Base-by-base conservation (phyloP, 192 early-diverging fungal genomes). In the Spinellus fusiger region DNA sequence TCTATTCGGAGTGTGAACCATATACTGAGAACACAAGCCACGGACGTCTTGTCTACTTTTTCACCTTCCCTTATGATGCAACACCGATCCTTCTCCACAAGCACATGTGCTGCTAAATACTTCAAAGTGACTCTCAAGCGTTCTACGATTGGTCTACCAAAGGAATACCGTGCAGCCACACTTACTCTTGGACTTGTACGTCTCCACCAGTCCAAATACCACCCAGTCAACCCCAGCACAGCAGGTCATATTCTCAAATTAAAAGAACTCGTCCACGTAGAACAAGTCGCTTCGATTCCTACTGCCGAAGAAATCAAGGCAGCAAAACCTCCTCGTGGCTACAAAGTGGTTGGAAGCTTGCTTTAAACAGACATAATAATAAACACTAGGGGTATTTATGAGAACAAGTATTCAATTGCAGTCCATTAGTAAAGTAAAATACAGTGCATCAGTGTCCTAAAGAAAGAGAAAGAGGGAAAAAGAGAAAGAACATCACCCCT, bases 171-270 rank as follows among this genome's bases (percentile, higher is more conserved):
- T 27, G 64, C 56, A 5, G 62, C 72, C 28, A 68, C 77, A 23
- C 15, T 60, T 29, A 71, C 76, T 2, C 65, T 80, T 0, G 74
- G 77, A 7, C 56, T 80, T 3, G 20, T 44, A 32, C 29, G 54
- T 15, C 67, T 75, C 49, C 62, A 70, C 38, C 65, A 74, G 50
- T 74, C 77, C 0, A 64, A 74, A 44, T 80, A 78, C 49, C 70
- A 69, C 51, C 70, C 78, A 40, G 70, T 69, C 31, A 71, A 65
- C 40, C 50, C 79, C n/a, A 69, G 61, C 23, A 75, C 66, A 32
- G 79, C 74, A 12, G 79, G 79, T 35, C 54, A 68, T 33, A 80
- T 80, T 61, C 65, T 80, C 15, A 80, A 79, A 60, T 40, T 80
- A 16, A 80, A 80, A 44, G 79, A 80, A 54, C 60, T 79, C 23